A percentile compares a stretch with the other conserved stretches of the same genome.
These are phyloP conservation scores for Aspergillus cavernicola DNA, from an alignment of 495 filamentous ascomycete species.

Conservation along the genomic window DNA sequence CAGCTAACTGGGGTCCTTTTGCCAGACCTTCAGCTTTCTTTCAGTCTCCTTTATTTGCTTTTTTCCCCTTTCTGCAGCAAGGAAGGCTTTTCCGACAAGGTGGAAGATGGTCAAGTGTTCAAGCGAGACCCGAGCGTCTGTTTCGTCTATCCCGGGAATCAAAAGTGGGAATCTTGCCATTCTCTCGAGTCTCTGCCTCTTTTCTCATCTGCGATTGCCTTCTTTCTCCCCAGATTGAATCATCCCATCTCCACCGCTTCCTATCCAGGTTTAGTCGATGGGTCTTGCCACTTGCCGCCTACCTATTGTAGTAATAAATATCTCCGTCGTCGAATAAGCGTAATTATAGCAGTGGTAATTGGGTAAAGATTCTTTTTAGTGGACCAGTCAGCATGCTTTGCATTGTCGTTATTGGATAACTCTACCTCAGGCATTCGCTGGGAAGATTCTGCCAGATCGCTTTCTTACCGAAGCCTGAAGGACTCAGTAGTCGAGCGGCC, in stretches of 20 bases:
- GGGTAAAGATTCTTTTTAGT: slow-evolving; percentile 2
- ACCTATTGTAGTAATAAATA: slow-evolving; percentile 22
- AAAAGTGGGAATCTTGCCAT: too few relatives aligned
- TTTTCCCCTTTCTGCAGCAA: too few relatives aligned
- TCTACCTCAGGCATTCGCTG: slow-evolving; percentile 4
- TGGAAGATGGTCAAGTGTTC: neutral
- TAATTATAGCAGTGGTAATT: slow-evolving; percentile 24
- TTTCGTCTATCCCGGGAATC: too few relatives aligned
- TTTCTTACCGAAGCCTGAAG: neutral
- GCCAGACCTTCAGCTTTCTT: neutral
- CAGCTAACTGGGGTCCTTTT: slow-evolving; percentile 14
- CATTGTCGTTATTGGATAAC: slow-evolving; percentile 20
- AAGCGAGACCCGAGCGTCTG: neutral
- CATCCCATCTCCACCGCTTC: slow-evolving; percentile 29
- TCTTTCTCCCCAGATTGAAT: slow-evolving; percentile 33
- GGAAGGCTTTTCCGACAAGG: too few relatives aligned
- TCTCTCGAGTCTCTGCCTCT: slow-evolving; percentile 8
- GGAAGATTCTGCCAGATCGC: neutral
- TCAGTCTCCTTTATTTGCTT: slow-evolving; percentile 8
- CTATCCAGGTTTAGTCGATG: slow-evolving; percentile 27
- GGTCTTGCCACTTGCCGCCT: slow-evolving; percentile 25
- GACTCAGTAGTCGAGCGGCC: neutral
- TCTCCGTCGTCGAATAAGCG: slow-evolving; percentile 29
- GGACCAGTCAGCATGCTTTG: slow-evolving; percentile 29
- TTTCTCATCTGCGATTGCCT: slow-evolving; percentile 6